phyloP scores from a whole-genome alignment of 2,329 filamentous ascomycete genomes.

The Ophiosphaerella narmari region DNA sequence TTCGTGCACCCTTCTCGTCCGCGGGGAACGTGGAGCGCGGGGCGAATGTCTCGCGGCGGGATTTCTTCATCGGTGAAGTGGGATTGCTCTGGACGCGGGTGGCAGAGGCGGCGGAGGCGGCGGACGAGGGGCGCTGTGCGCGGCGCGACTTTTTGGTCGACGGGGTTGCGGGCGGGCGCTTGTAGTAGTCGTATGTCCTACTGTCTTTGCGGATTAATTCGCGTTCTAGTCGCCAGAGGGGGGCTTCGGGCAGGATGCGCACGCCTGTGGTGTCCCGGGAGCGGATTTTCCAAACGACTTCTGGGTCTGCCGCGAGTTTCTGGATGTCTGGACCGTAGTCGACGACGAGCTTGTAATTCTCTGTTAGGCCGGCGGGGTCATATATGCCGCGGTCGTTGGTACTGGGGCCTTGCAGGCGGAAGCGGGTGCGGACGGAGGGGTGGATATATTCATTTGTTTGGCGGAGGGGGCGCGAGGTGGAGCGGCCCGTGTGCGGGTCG shows the following conservation, averaged over 20 bases:
- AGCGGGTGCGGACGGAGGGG: constrained; percentile 52
- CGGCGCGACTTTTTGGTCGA: constrained; percentile 18
- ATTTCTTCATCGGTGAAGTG: background rate
- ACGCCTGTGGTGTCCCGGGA: constrained; percentile 45
- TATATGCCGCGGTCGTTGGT: constrained; percentile 52
- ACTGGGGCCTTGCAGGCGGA: constrained; percentile 53
- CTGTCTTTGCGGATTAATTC: constrained; percentile 50
- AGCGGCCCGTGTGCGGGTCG: constrained; percentile 49
- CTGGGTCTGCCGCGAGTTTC: constrained; percentile 38
- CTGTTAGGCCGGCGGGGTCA: constrained; percentile 50
- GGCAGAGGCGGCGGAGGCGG: constrained; percentile 18
- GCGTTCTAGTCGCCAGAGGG: constrained; percentile 51
- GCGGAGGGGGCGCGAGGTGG: constrained; percentile 50
- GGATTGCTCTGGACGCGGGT: constrained; percentile 8
- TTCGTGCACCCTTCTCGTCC: constrained; percentile 13
- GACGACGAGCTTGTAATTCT: constrained; percentile 54
- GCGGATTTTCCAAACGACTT: constrained; percentile 51
- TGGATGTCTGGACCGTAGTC: constrained; percentile 43
- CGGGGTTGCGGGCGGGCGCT: constrained; percentile 38
- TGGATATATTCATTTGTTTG: constrained; percentile 60
- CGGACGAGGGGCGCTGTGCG: constrained; percentile 16
- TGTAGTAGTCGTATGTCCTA: constrained; percentile 49
- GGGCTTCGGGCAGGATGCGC: constrained; percentile 50
- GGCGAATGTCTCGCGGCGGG: constrained; percentile 15
- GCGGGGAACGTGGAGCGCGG: constrained; percentile 27